A percentile compares a stretch with the other conserved stretches of the same genome.
These are phyloP conservation scores for Termitomyces sp. DNA, from an alignment of 768 basidiomycete species.

Conservation along the genomic window DNA sequence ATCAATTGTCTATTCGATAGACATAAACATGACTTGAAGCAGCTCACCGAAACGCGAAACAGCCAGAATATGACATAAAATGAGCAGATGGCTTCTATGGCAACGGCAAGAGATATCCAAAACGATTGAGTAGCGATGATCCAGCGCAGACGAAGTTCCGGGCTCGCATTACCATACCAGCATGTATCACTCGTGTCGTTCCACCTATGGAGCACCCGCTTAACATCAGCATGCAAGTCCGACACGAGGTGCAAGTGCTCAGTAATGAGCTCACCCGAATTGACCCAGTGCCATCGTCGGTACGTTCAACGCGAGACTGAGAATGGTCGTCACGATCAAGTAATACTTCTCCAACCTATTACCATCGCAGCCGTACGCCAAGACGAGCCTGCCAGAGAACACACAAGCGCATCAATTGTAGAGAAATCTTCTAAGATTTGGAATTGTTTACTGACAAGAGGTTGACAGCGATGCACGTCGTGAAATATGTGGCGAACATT, in stretches of 20 bases:
- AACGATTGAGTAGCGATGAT: conserved; percentile 24
- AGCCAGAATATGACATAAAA: conserved; percentile 19
- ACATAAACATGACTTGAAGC: not conserved
- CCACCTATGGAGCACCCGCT: conserved; percentile 9
- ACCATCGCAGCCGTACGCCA: conserved; percentile 23
- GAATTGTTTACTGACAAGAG: conserved; percentile 16
- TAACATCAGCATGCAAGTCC: not conserved
- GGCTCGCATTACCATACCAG: conserved; percentile 21
- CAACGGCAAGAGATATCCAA: conserved; percentile 21
- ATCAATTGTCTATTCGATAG: not conserved
- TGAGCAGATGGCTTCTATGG: conserved; percentile 18
- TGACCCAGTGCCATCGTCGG: conserved; percentile 18
- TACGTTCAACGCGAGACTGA: conserved; percentile 14
- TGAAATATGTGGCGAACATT: conserved; percentile 22
- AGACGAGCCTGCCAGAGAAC: conserved; percentile 17
- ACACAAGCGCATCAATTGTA: no score
- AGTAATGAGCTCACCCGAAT: conserved; percentile 19
- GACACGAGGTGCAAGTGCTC: not conserved
- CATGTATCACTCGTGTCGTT: conserved; percentile 18
- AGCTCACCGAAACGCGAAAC: conserved; percentile 17
- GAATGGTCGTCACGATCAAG: conserved; percentile 15
- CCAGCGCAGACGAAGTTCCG: conserved; percentile 18
- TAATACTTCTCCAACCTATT: conserved; percentile 27
- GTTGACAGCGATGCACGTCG: conserved; percentile 25
- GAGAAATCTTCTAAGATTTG: no score